Percentiles rank a stretch among this genome's conserved stretches.
Conservation (phyloP, 2,329 filamentous ascomycete species). For the Cladosporium austrohemisphaericum region DNA sequence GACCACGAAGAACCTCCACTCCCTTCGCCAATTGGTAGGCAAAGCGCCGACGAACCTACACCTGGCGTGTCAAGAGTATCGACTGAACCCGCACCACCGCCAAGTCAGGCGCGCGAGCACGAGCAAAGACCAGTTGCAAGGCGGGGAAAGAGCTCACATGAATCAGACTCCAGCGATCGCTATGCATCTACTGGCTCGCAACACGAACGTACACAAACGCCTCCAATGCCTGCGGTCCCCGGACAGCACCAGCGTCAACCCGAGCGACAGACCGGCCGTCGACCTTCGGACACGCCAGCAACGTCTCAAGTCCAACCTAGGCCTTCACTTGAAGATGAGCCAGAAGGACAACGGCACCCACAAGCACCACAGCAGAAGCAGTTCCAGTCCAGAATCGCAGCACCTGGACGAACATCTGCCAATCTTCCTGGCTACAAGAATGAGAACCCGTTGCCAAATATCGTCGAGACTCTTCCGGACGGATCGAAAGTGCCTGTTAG, state of each 20-base stretch:
- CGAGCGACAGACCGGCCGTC: slow-evolving; percentile 19
- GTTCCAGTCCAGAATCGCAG: slow-evolving; percentile 55
- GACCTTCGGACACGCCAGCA: slow-evolving; percentile 4
- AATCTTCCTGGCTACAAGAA: slow-evolving; percentile 46
- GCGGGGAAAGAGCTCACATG: slow-evolving; percentile 4
- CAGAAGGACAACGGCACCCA: slow-evolving; percentile 21
- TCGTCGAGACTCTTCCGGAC: slow-evolving; percentile 57
- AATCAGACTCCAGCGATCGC: slow-evolving; percentile 1
- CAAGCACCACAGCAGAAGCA: slow-evolving; percentile 42
- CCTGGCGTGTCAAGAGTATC: slow-evolving; percentile 60
- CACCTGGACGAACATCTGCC: slow-evolving; percentile 55
- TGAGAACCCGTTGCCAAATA: slow-evolving; percentile 50
- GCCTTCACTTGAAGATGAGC: slow-evolving; percentile 13
- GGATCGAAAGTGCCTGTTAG: slow-evolving; percentile 30
- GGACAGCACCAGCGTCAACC: slow-evolving; percentile 15
- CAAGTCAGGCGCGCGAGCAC: slow-evolving; percentile 32
- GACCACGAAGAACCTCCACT: slow-evolving; percentile 50
- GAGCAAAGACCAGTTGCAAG: not conserved
- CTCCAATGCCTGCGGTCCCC: slow-evolving; percentile 12
- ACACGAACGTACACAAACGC: slow-evolving; percentile 2
- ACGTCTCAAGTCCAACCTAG: slow-evolving; percentile 12
- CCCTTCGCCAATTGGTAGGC: slow-evolving; percentile 43
- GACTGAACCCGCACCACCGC: slow-evolving; percentile 61
- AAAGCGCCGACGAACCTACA: slow-evolving; percentile 42
- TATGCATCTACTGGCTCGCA: not conserved